phyloP scores from a whole-genome alignment of 768 basidiomycete species.

The Peribolospora kevripleyi region DNA sequence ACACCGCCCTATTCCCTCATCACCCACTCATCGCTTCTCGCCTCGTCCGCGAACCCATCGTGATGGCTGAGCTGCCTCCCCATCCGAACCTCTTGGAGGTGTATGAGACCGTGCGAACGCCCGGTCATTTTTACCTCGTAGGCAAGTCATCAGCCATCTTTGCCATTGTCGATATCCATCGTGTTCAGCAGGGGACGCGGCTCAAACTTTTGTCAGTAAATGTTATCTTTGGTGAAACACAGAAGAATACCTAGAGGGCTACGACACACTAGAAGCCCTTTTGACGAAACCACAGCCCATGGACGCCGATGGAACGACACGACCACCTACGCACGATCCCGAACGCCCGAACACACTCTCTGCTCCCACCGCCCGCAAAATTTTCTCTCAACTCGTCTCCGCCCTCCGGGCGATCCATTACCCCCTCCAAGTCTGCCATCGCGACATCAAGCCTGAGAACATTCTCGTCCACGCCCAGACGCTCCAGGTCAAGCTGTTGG shows the following conservation, averaged over 20 bases:
- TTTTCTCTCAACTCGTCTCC: constrained; percentile 22
- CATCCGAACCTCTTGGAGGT: constrained; percentile 24
- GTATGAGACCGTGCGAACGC: constrained; percentile 21
- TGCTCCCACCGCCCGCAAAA: constrained; percentile 8
- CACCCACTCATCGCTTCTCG: constrained; percentile 25
- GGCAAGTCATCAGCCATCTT: constrained; percentile 12
- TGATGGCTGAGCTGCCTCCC: constrained; percentile 22
- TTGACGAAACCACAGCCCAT: constrained; percentile 7
- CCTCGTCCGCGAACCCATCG: constrained; percentile 22
- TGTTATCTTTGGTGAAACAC: neutral
- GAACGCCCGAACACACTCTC: neutral
- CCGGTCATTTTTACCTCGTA: constrained; percentile 24
- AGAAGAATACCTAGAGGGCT: constrained; percentile 14
- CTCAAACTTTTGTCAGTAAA: neutral
- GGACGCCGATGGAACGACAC: constrained; percentile 12
- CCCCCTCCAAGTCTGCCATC: constrained; percentile 12
- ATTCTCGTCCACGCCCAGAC: constrained; percentile 15
- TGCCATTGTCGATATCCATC: neutral
- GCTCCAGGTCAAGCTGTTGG: constrained; percentile 21
- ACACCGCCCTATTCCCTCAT: constrained; percentile 24
- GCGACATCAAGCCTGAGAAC: constrained; percentile 18
- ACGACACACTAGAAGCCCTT: constrained; percentile 19
- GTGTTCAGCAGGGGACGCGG: neutral
- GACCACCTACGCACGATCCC: neutral
- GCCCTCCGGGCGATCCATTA: constrained; percentile 20